Base-by-base conservation (phyloP, 495 filamentous ascomycete species). In the Melanomma pulvis-pyrius region DNA sequence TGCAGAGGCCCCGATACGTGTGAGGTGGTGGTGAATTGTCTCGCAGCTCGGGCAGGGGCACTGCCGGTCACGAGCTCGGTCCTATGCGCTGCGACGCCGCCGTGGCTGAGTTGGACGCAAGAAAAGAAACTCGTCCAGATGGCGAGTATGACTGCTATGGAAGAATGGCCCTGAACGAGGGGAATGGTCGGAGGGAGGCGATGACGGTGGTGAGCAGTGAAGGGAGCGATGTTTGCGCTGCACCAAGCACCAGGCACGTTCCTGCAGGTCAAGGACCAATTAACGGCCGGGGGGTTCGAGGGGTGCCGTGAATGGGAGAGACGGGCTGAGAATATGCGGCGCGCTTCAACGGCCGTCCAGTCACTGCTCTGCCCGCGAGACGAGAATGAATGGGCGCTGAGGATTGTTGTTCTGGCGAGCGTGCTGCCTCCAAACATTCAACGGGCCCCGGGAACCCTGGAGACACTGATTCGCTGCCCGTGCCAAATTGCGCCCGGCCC, bases 111-210 rank as follows among this genome's bases (percentile, higher is more conserved):
- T 11, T 6, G 39, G 51, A 54, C 26, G 51, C 17, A 30, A 24
- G 12, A 26, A 44, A 34, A 22, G 32, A 5, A 32, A 5, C 53
- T 15, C 30, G 12, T 30, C 12, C 30, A 7, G 32, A 34, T 5
- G 19, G 6, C 11, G 32, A 25, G n/a, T 22, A 13, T 1, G 24
- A 17, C 30, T 6, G 39, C 46, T 60, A 60, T 49, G 8, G 46
- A 1, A 49, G 41, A 49, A 60, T 22, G 36, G 57, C 57, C 57
- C 48, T 60, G 57, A 39, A 57, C 53, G 39, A 21, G 21, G 24
- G 39, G 7, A 32, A 41, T 32, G 34, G 12, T 41, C 13, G 54
- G 26, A 34, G 54, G 19, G 54, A 39, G 39, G 39, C 41, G 57
- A 2, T 12, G 39, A 22, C 17, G 57, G 36, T 47, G 22, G 41